phyloP scores from a whole-genome alignment of 495 filamentous ascomycete genomes.

The Talaromyces nanjingensis region DNA sequence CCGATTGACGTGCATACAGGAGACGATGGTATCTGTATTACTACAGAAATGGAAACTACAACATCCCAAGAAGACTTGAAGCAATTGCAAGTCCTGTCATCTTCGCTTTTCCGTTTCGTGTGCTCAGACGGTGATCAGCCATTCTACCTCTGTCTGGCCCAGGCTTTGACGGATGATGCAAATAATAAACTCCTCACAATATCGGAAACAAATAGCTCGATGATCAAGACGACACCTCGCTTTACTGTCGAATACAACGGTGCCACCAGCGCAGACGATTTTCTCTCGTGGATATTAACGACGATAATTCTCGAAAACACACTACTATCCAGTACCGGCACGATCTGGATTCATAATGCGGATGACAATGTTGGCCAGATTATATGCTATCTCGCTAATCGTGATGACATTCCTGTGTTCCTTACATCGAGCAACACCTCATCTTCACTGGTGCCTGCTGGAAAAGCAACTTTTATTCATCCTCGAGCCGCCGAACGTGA shows the following conservation, averaged over 20 bases:
- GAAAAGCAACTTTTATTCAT: conserved; percentile 14
- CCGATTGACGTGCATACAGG: not conserved
- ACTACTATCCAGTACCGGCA: conserved; percentile 13
- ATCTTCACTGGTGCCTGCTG: not conserved
- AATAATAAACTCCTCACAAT: not conserved
- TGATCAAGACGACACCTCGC: not conserved
- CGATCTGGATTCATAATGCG: conserved; percentile 13
- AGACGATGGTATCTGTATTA: not conserved
- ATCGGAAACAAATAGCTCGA: not conserved
- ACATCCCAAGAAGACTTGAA: not conserved
- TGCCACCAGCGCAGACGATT: not conserved
- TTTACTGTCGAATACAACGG: not conserved
- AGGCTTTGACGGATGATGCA: not conserved
- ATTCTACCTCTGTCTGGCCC: not conserved
- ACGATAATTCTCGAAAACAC: not conserved
- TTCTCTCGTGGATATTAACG: not conserved
- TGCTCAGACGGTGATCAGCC: not conserved
- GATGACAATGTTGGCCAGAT: conserved; percentile 13
- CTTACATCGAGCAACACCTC: conserved; percentile 9
- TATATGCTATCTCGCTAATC: conserved; percentile 12
- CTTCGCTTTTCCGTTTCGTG: not conserved
- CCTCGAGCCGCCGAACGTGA: conserved; percentile 13
- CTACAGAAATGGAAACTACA: not conserved
- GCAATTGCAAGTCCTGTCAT: not conserved
- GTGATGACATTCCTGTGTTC: conserved; percentile 10